Percentiles rank a stretch among this genome's conserved stretches.
These are phyloP conservation scores for Cladosporium sp. DNA, from an alignment of 2,329 filamentous ascomycete genomes.

Conservation along the genomic window DNA sequence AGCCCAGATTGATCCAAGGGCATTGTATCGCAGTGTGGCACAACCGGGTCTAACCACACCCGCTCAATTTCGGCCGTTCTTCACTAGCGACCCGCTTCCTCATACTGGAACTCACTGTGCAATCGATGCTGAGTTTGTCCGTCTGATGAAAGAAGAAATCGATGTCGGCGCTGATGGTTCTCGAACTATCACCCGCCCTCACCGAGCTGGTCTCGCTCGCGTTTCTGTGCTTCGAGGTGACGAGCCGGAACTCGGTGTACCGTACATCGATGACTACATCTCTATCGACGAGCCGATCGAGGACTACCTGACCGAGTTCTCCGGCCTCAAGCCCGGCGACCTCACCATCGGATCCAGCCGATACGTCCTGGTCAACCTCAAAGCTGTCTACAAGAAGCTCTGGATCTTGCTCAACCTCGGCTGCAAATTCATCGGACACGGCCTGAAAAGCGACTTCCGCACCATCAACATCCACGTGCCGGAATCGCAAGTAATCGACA, in stretches of 20 bases:
- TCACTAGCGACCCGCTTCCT: constrained; percentile 47
- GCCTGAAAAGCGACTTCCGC: constrained; percentile 89
- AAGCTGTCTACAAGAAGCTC: constrained; percentile 93
- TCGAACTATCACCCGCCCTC: constrained; percentile 84
- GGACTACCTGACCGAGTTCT: constrained; percentile 91
- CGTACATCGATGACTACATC: constrained; percentile 98
- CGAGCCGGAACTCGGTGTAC: constrained; percentile 69
- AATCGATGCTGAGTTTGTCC: constrained; percentile 93
- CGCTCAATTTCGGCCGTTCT: constrained; percentile 25
- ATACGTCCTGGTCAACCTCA: constrained; percentile 80
- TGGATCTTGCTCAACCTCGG: constrained; percentile 95
- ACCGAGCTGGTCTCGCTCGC: constrained; percentile 83
- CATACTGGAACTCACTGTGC: constrained; percentile 64
- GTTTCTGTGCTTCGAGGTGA: constrained; percentile 81
- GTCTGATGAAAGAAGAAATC: constrained; percentile 85
- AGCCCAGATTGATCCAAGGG: constrained; percentile 69
- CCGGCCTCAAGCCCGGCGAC: constrained; percentile 80
- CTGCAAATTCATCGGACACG: constrained; percentile 89
- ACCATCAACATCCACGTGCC: constrained; percentile 98
- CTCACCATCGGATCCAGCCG: constrained; percentile 70
- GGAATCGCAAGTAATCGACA: constrained; percentile 84
- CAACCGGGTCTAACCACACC: constrained; percentile 29
- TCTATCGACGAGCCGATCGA: constrained; percentile 84
- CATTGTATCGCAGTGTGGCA: constrained; percentile 71
- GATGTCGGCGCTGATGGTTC: constrained; percentile 93